Base-by-base conservation (phyloP, 176 grass and related monocot species). In the Musa schizocarpa region DNA sequence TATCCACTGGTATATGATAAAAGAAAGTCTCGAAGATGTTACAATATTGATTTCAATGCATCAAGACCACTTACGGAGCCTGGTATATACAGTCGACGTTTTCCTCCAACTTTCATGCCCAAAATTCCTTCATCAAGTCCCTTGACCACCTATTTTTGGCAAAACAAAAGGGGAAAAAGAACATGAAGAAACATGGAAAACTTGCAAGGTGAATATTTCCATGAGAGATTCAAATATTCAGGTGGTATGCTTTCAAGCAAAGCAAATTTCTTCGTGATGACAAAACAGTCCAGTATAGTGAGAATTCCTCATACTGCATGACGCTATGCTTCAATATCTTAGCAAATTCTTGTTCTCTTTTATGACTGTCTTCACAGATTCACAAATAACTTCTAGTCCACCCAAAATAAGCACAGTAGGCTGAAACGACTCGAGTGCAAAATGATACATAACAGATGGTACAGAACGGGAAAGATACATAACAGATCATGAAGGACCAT, bases 51-150 rank as follows among this genome's bases (percentile, higher is more conserved):
- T 6, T 43, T 43, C 34, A 43, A 6, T 43, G 34, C 34, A 5
- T 26, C n/a, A 50, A 65, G 63, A 56, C 19, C 52, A 86, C 83
- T 85, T 91, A 99, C 90, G 12, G 86, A 74, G 22, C 95, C 95
- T 11, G 95, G 95, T 80, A 99, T 94, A 64, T 94, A 99, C 34
- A 99, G 23, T 13, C 95, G 88, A 1, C 95, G 90, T 57, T 91
- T 81, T 76, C 95, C 95, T 80, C 95, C 95, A 72, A 87, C 80
- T 75, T 93, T 99, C 95, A 99, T 99, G 17, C 72, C 72, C 81
- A 99, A 84, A 74, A 99, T 85, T 2, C 95, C 95, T 81, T 99
- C 95, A 81, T 94, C 90, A 72, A 99, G 95, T 43, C 95, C 95
- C 70, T 86, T 89, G 29, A 99, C 86, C 69, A 99, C 95, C 95